Evolutionary conservation across 768 basidiomycete genomes (phyloP), one percentile per base, ranked within the genome.

Genomic region (Leccinellum rugosiceps): DNA sequence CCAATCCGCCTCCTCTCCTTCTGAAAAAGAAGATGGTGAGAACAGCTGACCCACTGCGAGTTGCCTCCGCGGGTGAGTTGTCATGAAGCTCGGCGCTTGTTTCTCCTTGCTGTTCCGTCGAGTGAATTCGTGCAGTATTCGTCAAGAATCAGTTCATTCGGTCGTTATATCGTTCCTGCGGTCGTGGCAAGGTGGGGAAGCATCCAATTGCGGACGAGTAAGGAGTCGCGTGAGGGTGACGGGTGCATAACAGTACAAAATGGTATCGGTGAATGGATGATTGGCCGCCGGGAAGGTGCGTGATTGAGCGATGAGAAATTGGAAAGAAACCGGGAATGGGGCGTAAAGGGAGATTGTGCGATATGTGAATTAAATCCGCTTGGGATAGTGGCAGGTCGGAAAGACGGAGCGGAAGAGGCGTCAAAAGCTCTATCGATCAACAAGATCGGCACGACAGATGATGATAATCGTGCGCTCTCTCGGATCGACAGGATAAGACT

Each of bases 361-460:
- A 67, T 41, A 59, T 15, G 35, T 55, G 53, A 55, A 45, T 25
- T 53, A 66, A 64, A 70, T 74, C 72, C 64, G 59, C 69, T 65
- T 55, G 65, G 63, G 65, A 65, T 51, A 49, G 58, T 52, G 57
- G 38, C 57, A 46, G 25, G 45, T 54, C 57, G 58, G 60, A 58
- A 53, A 53, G 62, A 58, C 64, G 66, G 65, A 61, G 67, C 64
- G 62, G 64, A 64, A 67, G 10, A 58, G 65, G 65, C 60, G 68
- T 63, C 69, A 67, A 65, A 66, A 35, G 35, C 55, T 50, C 72
- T 68, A 80, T 79, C 76, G 75, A 80, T 80, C 78, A 71, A 77
- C 78, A 71, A 78, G 74, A 73, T 61, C 50, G 53, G 38, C 63
- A 67, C 71, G 74, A 65, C 58, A 57, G 63, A 67, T 65, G 64